Base-by-base conservation (phyloP, 2,329 filamentous ascomycete species). In the Curvularia sp. region DNA sequence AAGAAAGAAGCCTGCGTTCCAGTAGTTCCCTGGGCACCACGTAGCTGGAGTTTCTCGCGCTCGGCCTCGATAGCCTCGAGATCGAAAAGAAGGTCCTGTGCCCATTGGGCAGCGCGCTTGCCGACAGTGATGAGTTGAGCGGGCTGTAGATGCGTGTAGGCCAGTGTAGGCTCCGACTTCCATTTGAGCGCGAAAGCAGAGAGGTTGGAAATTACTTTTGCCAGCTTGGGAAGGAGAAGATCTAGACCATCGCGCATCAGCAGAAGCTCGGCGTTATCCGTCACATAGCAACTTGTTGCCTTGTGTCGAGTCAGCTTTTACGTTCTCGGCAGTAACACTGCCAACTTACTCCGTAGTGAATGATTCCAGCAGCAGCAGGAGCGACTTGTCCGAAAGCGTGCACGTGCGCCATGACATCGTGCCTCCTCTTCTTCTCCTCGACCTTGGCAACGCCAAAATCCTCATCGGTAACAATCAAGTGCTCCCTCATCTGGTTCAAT, bases 311-410 rank as follows among this genome's bases (percentile, higher is more conserved):
- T 55, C 89, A 93, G 39, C 87, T 83, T 39, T 18, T 49, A 10
- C 12, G 7, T 41, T 10, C 1, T 24, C 1, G 1, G n/a, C 0
- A 51, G 35, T 18, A n/a, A n/a, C 28, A 42, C 33, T 26, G 15
- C 9, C 20, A 69, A 84, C 26, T 85, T 89, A 54, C 87, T 4
- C 75, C 75, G 76, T 85, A 87, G 76, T 97, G 93, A 60, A 97
- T 94, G 67, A 95, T 90, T 33, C 91, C 91, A 13, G 90, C 91
- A 9, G 92, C 92, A 33, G 86, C 89, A 0, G 91, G 91, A 3
- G 90, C 90, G 59, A 84, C 87, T 65, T 84, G 78, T 3, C 90
- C 92, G 75, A 89, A 94, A 13, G 90, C 88, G 66, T 92, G 87
- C 48, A 94, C 89, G 65, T 83, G 75, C 15, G 86, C 86, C 86